Conservation (phyloP, 1,284 basidiomycete genomes). For the Rhodofomes roseus region DNA sequence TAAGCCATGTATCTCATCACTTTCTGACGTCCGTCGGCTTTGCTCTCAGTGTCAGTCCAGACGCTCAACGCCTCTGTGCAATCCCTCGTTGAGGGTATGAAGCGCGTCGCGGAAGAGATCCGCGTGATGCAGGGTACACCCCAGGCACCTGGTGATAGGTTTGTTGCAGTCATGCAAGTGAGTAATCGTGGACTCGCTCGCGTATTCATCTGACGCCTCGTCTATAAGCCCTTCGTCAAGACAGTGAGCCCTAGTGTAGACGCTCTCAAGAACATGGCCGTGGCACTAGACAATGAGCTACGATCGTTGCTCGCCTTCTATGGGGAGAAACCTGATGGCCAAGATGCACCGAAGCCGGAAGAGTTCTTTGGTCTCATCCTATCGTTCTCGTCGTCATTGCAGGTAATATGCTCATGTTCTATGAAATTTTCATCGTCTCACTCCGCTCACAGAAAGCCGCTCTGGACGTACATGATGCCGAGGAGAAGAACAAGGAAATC, state of each 20-base stretch:
- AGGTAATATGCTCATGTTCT: conserved; percentile 37
- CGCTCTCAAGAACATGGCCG: conserved; percentile 61
- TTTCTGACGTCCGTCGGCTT: neutral
- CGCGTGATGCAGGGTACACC: conserved; percentile 33
- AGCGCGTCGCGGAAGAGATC: conserved; percentile 58
- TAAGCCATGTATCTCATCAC: too few relatives aligned
- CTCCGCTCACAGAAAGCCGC: conserved; percentile 60
- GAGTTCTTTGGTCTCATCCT: conserved; percentile 75
- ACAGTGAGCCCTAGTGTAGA: conserved; percentile 50
- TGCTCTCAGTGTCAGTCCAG: conserved; percentile 66
- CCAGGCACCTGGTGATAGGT: conserved; percentile 49
- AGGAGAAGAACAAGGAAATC: conserved; percentile 33
- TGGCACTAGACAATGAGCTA: conserved; percentile 56
- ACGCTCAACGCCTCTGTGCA: conserved; percentile 58
- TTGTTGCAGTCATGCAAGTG: conserved; percentile 66
- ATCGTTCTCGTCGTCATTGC: conserved; percentile 70
- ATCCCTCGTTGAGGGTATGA: conserved; percentile 53
- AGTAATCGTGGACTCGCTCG: conserved; percentile 3
- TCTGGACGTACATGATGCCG: conserved; percentile 61
- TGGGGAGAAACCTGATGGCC: conserved; percentile 62
- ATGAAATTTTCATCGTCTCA: neutral
- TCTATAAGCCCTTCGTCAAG: conserved; percentile 52
- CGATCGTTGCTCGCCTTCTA: conserved; percentile 62
- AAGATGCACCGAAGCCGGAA: conserved; percentile 68
- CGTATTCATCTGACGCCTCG: neutral